These are phyloP conservation scores for Lantana camara DNA, from an alignment of 257 asterid genomes.

Conservation along the genomic window DNA sequence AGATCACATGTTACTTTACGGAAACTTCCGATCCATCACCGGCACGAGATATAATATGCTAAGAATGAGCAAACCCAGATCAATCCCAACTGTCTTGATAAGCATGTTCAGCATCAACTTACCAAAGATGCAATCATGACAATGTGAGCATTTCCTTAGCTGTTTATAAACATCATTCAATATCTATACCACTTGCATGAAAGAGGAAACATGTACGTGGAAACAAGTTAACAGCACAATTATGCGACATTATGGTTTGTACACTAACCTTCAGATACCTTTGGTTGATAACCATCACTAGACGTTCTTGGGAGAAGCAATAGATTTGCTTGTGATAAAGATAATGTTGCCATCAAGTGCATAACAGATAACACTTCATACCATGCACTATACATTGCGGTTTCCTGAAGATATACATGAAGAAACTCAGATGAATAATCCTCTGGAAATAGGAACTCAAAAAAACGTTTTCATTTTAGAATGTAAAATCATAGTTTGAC, in stretches of 20 bases:
- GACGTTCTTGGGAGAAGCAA: slow-evolving; percentile 73
- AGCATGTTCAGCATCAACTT: background rate
- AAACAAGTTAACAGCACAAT: background rate
- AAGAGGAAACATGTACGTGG: background rate
- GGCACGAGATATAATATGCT: background rate
- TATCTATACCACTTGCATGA: background rate
- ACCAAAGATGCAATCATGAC: background rate
- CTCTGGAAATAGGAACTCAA: slow-evolving; percentile 16
- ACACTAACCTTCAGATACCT: slow-evolving; percentile 72
- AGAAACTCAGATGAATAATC: slow-evolving; percentile 1
- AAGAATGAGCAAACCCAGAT: background rate
- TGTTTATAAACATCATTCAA: background rate
- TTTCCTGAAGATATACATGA: slow-evolving; percentile 50
- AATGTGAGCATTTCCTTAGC: background rate
- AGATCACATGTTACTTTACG: background rate
- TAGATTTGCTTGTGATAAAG: slow-evolving; percentile 70
- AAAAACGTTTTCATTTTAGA: background rate
- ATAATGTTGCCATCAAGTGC: slow-evolving; percentile 78
- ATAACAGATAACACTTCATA: slow-evolving; percentile 71
- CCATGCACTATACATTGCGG: slow-evolving; percentile 69
- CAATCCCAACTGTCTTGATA: background rate
- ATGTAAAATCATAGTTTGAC: slow-evolving; percentile 33
- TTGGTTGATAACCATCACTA: slow-evolving; percentile 63
- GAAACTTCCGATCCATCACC: background rate
- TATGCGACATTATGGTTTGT: background rate